phyloP scores from a whole-genome alignment of 768 basidiomycete species.

The Solioccasus polychromus region DNA sequence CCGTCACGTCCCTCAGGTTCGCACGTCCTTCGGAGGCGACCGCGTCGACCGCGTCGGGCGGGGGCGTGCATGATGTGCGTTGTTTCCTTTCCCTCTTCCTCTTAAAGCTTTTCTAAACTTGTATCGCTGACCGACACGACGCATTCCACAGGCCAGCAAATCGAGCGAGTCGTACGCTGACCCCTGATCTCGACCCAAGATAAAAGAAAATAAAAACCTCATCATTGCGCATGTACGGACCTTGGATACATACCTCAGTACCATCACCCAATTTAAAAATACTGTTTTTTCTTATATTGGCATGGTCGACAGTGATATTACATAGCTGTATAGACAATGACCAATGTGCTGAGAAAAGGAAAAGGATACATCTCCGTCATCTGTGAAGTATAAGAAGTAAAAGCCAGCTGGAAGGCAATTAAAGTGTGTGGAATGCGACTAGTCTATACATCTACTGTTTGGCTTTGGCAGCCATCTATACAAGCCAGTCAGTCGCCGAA shows the following conservation, averaged over 20 bases:
- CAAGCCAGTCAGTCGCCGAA: neutral
- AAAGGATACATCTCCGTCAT: neutral
- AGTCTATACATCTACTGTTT: slow-evolving; percentile 36
- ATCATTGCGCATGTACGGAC: too few species aligned
- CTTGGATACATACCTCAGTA: slow-evolving; percentile 5
- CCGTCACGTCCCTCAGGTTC: slow-evolving; percentile 23
- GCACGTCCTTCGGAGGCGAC: slow-evolving; percentile 17
- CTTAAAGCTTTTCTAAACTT: too few species aligned
- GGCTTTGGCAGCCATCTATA: slow-evolving; percentile 67
- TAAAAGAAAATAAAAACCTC: too few species aligned
- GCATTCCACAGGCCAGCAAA: slow-evolving; percentile 13
- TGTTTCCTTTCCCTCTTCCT: neutral
- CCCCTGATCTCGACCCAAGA: too few species aligned
- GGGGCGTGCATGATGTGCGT: slow-evolving; percentile 1
- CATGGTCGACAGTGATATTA: too few species aligned
- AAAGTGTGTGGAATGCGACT: slow-evolving; percentile 3
- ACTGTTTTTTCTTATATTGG: too few species aligned
- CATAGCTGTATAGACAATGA: slow-evolving; percentile 20
- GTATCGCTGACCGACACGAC: too few species aligned
- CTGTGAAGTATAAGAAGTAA: neutral
- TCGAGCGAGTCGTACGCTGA: slow-evolving; percentile 14
- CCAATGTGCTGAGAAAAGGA: slow-evolving; percentile 5
- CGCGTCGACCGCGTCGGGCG: neutral
- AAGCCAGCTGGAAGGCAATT: neutral
- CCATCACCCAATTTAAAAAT: too few species aligned